These are phyloP conservation scores for Xylaria bambusicola DNA, from an alignment of 495 filamentous ascomycete genomes.

Conservation along the genomic window DNA sequence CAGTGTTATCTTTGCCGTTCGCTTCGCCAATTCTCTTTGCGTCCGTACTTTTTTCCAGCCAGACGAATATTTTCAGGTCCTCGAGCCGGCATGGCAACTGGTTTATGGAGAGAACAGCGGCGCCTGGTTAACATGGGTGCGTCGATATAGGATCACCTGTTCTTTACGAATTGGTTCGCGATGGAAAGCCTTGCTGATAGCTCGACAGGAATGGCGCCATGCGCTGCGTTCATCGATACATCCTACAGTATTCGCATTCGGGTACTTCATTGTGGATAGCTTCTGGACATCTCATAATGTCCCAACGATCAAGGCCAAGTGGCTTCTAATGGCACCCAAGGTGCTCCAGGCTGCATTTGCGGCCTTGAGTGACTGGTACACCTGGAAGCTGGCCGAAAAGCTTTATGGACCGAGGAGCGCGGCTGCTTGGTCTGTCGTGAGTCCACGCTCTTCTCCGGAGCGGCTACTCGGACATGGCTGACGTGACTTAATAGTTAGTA, in stretches of 20 bases:
- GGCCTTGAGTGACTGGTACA: slow-evolving; percentile 81
- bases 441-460: slow-evolving; percentile 22
- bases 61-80: slow-evolving; percentile 96
- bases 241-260: slow-evolving; percentile 75
- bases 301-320: slow-evolving; percentile 27
- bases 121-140: slow-evolving; percentile 96
- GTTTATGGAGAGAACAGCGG: slow-evolving; percentile 77
- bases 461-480: slow-evolving; percentile 9
- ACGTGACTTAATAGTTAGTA: slow-evolving; percentile 50
- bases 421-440: slow-evolving; percentile 69
- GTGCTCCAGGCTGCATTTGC: slow-evolving; percentile 75
- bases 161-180: background rate
- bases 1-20: slow-evolving; percentile 69
- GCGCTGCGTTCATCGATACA: slow-evolving; percentile 92
- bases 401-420: slow-evolving; percentile 68
- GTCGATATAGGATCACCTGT: slow-evolving; percentile 25
- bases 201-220: slow-evolving; percentile 83
- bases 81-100: slow-evolving; percentile 92
- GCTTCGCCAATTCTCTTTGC: slow-evolving; percentile 80
- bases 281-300: slow-evolving; percentile 22
- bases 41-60: slow-evolving; percentile 97
- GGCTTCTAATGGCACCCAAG: slow-evolving; percentile 71
- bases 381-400: slow-evolving; percentile 76
- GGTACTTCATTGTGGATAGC: slow-evolving; percentile 65
- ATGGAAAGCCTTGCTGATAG: slow-evolving; percentile 20